Evolutionary conservation across 257 asterid genomes (phyloP), one percentile per base, ranked within the genome.

Genomic region (Parsonsia alboflavescens): DNA sequence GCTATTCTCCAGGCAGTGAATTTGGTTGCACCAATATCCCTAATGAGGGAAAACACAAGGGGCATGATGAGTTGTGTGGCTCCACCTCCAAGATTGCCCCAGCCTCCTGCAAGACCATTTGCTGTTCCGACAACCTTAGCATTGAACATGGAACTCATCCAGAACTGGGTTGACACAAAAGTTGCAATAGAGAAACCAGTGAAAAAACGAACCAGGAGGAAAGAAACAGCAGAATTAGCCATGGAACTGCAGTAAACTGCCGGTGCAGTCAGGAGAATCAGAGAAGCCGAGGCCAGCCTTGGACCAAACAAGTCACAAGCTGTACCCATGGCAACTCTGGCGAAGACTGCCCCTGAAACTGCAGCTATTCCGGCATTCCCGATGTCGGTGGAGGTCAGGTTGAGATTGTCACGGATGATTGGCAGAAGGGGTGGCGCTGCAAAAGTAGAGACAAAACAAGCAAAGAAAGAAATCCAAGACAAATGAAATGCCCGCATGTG

Each of bases 41-140:
- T 81, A 13, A 91, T 86, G 46, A 90, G 65, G 9, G 78, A 78
- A 69, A 82, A 91, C 0, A 88, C 90, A 0, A 88, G 82, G 0
- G 97, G 97, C 98, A 93, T 93, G 73, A 93, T 89, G 9, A 93
- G 86, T 82, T 93, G 98, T 0, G 96, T 85, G 0, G 96, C 97
- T 0, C 98, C 96, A 33, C 97, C 97, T 36, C 98, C 98, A 15
- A 92, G 95, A 57, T 94, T 94, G 0, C 98, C 98, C 98, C 98
- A 91, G 0, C 98, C 97, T 10, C 94, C 98, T 0, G 97, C 77
- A 6, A 91, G 30, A 11, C 97, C 97, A 64, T 93, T 93, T 4
- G 96, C 97, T 0, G 96, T 88, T 63, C 91, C 98, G 41, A 93
- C 92, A 41, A 93, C 93, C 0, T 39, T 81, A 0, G 77, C 36